These are phyloP conservation scores for Populus euphratica DNA, from an alignment of 345 rosid species.

Conservation along the genomic window DNA sequence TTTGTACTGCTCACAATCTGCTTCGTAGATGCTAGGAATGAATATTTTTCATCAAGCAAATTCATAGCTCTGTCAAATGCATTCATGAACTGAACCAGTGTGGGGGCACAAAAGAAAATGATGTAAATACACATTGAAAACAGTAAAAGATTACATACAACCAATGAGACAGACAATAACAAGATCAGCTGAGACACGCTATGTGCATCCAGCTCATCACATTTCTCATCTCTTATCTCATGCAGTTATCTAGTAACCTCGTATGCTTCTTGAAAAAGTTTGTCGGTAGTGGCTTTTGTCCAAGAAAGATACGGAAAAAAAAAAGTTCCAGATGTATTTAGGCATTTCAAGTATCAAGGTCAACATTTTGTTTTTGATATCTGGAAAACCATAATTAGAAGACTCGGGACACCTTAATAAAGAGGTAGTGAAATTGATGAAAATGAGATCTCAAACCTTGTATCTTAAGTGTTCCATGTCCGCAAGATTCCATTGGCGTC, in stretches of 20 bases:
- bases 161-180: neutral
- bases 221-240: neutral
- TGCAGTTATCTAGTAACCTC: slow-evolving; percentile 4
- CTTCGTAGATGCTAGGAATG: slow-evolving; percentile 57
- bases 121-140: neutral
- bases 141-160: neutral
- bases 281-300: neutral
- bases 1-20: slow-evolving; percentile 69
- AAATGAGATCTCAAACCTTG: slow-evolving; percentile 43
- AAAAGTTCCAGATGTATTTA: no score
- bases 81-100: slow-evolving; percentile 55
- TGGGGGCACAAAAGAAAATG: slow-evolving; percentile 6
- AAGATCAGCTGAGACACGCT: neutral
- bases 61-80: slow-evolving; percentile 73
- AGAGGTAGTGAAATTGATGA: slow-evolving; percentile 7
- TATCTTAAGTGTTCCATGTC: slow-evolving; percentile 62
- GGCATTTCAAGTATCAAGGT: no score
- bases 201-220: neutral
- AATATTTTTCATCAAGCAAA: slow-evolving; percentile 58
- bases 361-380: no score
- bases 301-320: neutral
- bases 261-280: neutral
- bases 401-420: neutral
- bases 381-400: no score
- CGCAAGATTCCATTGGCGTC: slow-evolving; percentile 65